Evolutionary conservation across 345 rosid species (phyloP), one percentile per base, ranked within the genome.

Genomic region (Triadica sebifera): DNA sequence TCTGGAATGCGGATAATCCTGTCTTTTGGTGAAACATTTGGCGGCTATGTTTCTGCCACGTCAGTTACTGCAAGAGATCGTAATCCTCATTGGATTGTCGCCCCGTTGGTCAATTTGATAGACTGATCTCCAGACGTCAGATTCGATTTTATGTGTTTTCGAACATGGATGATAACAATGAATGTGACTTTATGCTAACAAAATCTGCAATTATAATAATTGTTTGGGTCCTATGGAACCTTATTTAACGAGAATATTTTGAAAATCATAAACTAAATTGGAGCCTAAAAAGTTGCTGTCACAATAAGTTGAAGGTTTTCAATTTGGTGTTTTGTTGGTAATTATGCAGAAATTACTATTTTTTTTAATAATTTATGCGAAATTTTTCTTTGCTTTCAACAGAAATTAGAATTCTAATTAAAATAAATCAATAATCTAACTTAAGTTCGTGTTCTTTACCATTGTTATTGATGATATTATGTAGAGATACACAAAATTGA

Each of bases 21-120:
- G 0, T 15, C 29, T 13, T 0, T 52, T 52, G 25, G 11, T 67
- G n/a, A 5, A 47, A 25, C 8, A 29, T 24, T 67, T 67, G 39
- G 39, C 43, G 71, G 58, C 22, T 50, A 7, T 49, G 7, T 6
- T 67, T 67, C 12, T 50, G 41, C 71, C 71, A 67, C 71, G 58
- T 67, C 55, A 15, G 19, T 0, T 8, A 55, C 22, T 10, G 4
- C 0, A 8, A 4, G 46, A 1, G 16, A 51, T 46, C 3, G 25
- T 34, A 51, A 50, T 3, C 45, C 51, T 68, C 3, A 10, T 4
- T 52, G 12, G n/a, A 29, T 15, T 17, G 12, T 25, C 12, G 58
- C 25, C 39, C 39, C 0, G 10, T 16, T 12, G 20, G 57, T 50
- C 11, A 50, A 25, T 34, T 11, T 25, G 12, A 22, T 47, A 3